Evolutionary conservation across 257 asterid genomes (phyloP).

Genomic region (Linderniella brevidens): DNA sequence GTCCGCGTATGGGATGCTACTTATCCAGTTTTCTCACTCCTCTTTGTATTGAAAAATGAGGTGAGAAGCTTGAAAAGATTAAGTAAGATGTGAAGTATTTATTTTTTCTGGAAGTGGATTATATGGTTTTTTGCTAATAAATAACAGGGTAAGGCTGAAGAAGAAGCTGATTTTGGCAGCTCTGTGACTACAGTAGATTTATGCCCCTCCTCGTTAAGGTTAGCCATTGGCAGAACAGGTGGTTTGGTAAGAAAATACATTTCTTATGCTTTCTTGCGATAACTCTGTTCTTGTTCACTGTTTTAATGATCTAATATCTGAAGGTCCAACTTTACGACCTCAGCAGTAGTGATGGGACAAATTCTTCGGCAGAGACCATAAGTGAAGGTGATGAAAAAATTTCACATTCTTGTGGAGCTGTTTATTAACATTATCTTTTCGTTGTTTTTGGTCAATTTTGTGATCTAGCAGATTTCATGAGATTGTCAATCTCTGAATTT

Average conservation of each 20-base stretch:
- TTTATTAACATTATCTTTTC: too few relatives aligned
- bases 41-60: constrained; percentile 12
- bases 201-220: constrained; percentile 48
- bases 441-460: too few relatives aligned
- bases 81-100: too few relatives aligned
- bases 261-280: constrained; percentile 9
- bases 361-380: constrained; percentile 41
- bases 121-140: constrained; percentile 11
- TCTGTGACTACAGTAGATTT: constrained; percentile 45
- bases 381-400: constrained; percentile 27
- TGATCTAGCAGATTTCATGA: too few relatives aligned
- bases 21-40: constrained; percentile 46
- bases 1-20: constrained; percentile 85
- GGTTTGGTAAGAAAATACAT: constrained; percentile 62
- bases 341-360: constrained; percentile 22
- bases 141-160: constrained; percentile 38
- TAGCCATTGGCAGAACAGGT: constrained; percentile 75
- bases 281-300: not conserved
- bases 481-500: too few relatives aligned
- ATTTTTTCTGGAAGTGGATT: too few relatives aligned
- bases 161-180: constrained; percentile 27
- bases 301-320: constrained; percentile 12
- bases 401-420: constrained; percentile 8
- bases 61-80: not conserved
- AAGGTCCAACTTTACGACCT: constrained; percentile 60